Evolutionary conservation across 73 alveolate genomes (phyloP), one percentile per base, ranked within the genome.

Genomic region (Paraurostyla sp.): DNA sequence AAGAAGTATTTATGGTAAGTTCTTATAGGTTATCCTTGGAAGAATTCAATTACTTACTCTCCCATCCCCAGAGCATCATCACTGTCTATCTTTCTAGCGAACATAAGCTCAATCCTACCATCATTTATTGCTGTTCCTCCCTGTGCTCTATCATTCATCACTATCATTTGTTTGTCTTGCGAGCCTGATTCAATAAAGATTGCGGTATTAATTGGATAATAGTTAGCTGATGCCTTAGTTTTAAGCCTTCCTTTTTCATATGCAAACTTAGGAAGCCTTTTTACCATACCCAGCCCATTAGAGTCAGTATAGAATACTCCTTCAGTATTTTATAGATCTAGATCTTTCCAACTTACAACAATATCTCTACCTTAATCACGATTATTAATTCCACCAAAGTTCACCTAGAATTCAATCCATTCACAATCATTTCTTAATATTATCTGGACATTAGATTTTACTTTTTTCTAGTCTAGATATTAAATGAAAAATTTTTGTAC

Each of bases 61-160:
- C 68, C 13, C 7, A 33, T 11, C 40, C 85, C 85, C 38, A 33
- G 23, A 9, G 13, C 23, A 56, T 56, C 73, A 13, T 56, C 40
- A 13, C 40, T 23, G 22, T 42, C 18, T 4, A 36, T 69, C 33
- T 52, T 48, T 49, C 87, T 75, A 75, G 18, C 23, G 9, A 43
- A 25, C 41, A 46, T 6, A n/a, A 75, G 50, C 27, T 75, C 87
- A 49, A 75, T 49, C 7, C 76, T 6, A 9, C 87, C 87, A 6
- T 25, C 73, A 23, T 23, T 27, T 22, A 25, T 46, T 1, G 63
- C 73, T 3, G 58, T 11, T 7, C 87, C 87, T 29, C 76, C 87
- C 51, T 46, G 16, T 15, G 87, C 51, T 49, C 87, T 43, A 50
- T 75, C 87, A 30, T 75, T 75, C 87, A 75, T 75, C 7, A 75